phyloP scores from a whole-genome alignment of 192 early-diverging fungal species.

The Haplosporangium gracile region DNA sequence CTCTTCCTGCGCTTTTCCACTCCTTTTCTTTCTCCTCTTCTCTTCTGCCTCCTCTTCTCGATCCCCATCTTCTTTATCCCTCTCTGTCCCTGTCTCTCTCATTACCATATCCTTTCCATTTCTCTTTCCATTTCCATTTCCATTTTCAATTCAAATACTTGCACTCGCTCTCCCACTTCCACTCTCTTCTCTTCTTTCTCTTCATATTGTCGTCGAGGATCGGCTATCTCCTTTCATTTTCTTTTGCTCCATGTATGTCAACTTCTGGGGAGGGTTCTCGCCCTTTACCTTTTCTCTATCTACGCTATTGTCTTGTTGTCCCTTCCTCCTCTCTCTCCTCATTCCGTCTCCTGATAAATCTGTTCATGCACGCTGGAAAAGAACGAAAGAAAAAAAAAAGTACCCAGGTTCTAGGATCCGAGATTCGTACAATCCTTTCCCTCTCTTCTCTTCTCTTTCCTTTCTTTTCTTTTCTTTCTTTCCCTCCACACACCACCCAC shows the following conservation, averaged over 20 bases:
- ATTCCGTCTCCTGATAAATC: conserved; percentile 10
- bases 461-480: not conserved
- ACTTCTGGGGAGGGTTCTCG: not conserved
- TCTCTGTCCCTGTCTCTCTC: not conserved
- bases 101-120: not conserved
- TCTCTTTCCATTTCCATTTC: not conserved
- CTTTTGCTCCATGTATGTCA: not conserved
- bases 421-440: not conserved
- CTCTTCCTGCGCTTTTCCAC: not conserved
- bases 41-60: not conserved
- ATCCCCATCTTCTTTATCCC: not conserved
- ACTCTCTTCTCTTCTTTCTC: not conserved
- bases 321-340: not conserved
- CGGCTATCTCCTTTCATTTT: not conserved
- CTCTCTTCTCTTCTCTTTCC: not conserved
- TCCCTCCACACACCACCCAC: not conserved
- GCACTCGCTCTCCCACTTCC: not conserved
- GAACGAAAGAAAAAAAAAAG: not conserved
- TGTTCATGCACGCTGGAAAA: conserved; percentile 10
- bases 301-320: not conserved
- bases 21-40: not conserved
- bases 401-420: conserved; percentile 1
- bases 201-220: not conserved
- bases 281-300: not conserved
- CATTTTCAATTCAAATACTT: no score